phyloP scores from a whole-genome alignment of 2,329 filamentous ascomycete species.

The Aspergillus tamarii region DNA sequence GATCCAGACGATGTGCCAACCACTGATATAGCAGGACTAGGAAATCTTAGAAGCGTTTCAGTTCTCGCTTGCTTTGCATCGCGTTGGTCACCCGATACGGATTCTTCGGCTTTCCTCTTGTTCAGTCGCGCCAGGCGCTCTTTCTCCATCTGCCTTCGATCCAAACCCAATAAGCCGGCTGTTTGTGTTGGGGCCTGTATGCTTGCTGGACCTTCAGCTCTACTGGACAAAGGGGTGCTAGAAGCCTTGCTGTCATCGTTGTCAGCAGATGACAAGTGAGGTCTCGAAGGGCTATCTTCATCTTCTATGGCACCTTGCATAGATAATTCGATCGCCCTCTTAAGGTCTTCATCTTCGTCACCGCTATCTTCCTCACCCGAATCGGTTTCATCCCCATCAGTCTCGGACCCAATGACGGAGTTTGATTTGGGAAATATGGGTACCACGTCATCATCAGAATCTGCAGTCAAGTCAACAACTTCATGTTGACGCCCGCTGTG shows the following conservation, averaged over 20 bases:
- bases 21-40: not conserved
- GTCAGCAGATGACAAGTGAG: not conserved
- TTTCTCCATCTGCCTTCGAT: slow-evolving; percentile 83
- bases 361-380: slow-evolving; percentile 14
- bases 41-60: slow-evolving; percentile 8
- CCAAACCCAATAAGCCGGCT: slow-evolving; percentile 57
- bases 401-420: slow-evolving; percentile 31
- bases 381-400: slow-evolving; percentile 17
- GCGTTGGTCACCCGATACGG: slow-evolving; percentile 32
- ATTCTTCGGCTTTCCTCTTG: slow-evolving; percentile 57
- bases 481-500: not conserved
- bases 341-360: slow-evolving; percentile 39
- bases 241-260: not conserved
- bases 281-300: slow-evolving; percentile 3
- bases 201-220: not conserved
- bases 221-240: not conserved
- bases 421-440: slow-evolving; percentile 32
- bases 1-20: not conserved
- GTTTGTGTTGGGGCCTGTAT: not conserved
- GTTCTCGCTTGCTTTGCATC: slow-evolving; percentile 29
- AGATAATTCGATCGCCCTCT: slow-evolving; percentile 39
- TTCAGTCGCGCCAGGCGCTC: slow-evolving; percentile 73
- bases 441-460: slow-evolving; percentile 33
- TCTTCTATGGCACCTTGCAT: slow-evolving; percentile 27
- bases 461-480: slow-evolving; percentile 40